Evolutionary conservation across 768 basidiomycete species (phyloP), one percentile per base, ranked within the genome.

Genomic region (Pholiota microspora): DNA sequence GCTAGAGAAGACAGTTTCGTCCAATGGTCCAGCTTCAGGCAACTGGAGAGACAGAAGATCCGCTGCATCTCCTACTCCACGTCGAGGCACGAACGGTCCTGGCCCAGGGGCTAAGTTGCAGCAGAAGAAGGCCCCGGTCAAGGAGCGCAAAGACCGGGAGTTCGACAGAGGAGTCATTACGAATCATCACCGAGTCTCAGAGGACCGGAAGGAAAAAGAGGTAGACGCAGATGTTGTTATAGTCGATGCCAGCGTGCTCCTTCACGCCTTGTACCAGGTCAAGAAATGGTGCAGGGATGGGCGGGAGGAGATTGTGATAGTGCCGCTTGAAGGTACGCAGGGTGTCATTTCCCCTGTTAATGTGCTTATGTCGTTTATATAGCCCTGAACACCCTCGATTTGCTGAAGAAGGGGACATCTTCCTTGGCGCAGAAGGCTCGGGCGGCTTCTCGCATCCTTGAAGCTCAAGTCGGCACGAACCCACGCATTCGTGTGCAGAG

Each of bases 361-460:
- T 10, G 8, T 13, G 23, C 12, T 35, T 18, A 54, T 7, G 16
- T 34, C 28, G n/a, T 44, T 47, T 34, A 24, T 40, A 28, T 4
- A 96, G 94, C 89, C 7, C 78, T 97, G 24, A 95, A 94, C 64
- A 95, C 94, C 0, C 79, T 97, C 2, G 94, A 97, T 66, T 73
- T 95, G 1, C 81, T 96, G 64, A 97, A 97, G 80, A 97, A 96
- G 67, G 94, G 94, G 1, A 84, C 86, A 0, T 88, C 79, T 24
- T 72, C 82, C 0, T 78, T 93, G 9, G 92, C 94, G 0, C 83
- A 89, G 64, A 84, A 86, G 24, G 94, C 94, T 1, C 88, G 94
- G 18, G 78, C 87, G 0, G 94, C 94, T 10, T 93, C 94, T 9
- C 86, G 94, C 21, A 85, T 93, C 49, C 80, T 97, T 38, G 94